phyloP scores from a whole-genome alignment of 163 green algal genomes.

The Volvox carteri region DNA sequence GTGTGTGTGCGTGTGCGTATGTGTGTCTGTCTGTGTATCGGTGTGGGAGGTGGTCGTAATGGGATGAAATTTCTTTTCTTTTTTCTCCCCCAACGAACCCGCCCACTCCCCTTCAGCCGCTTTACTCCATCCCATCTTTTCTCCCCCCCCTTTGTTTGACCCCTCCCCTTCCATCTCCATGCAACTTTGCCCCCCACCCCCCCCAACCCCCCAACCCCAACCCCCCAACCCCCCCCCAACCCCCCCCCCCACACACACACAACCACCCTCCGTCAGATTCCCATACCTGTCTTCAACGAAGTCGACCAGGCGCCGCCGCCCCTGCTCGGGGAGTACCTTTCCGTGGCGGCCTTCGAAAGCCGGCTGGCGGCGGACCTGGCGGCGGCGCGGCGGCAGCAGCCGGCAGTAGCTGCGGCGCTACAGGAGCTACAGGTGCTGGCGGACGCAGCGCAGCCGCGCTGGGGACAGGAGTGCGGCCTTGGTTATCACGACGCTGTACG shows the following conservation, averaged over 20 bases:
- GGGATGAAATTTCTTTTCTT: too few species aligned
- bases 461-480: neutral
- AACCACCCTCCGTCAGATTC: slow-evolving; percentile 34
- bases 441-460: neutral
- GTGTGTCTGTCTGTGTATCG: too few species aligned
- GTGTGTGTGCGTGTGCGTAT: too few species aligned
- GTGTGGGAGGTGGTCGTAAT: too few species aligned
- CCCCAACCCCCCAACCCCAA: too few species aligned
- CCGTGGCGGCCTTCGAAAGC: neutral
- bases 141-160: too few species aligned
- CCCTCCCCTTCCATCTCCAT: too few species aligned
- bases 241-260: too few species aligned
- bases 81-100: too few species aligned
- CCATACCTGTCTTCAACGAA: slow-evolving; percentile 27
- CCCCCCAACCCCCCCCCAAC: neutral
- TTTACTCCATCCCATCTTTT: too few species aligned
- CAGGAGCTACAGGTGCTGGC: neutral
- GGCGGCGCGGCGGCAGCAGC: neutral
- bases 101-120: too few species aligned
- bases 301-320: slow-evolving; percentile 12
- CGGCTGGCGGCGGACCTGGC: neutral
- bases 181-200: too few species aligned
- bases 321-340: neutral
- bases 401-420: slow-evolving; percentile 3
- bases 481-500: slow-evolving; percentile 12